A percentile compares a stretch with the other conserved stretches of the same genome.
phyloP scores from a whole-genome alignment of 73 alveolate species.

The Uronychia binucleata region DNA sequence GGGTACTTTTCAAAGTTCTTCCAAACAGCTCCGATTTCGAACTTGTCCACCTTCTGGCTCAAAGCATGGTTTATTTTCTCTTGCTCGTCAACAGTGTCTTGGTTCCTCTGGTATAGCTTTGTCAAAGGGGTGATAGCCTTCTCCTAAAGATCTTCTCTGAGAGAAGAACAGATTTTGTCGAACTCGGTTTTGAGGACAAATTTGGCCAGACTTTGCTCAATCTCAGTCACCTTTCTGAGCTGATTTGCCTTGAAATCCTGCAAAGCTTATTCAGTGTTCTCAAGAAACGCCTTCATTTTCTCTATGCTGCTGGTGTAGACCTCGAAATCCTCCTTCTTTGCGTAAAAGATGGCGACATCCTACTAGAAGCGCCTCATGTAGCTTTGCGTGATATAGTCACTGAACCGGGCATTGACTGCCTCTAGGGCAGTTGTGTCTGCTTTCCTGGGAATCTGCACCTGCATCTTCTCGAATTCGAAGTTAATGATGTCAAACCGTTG shows the following conservation, averaged over 20 bases:
- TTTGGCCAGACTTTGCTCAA: neutral
- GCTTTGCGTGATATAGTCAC: neutral
- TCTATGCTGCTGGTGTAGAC: neutral
- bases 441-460: neutral
- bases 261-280: neutral
- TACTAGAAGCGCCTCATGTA: neutral
- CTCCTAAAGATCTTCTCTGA: neutral
- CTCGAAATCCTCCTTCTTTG: neutral
- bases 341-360: neutral
- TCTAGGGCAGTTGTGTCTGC: neutral
- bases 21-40: neutral
- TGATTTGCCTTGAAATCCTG: neutral
- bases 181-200: neutral
- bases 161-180: neutral
- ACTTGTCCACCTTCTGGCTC: neutral
- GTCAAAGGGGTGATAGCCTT: neutral
- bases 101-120: neutral
- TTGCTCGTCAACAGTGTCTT: neutral
- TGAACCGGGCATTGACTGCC: neutral
- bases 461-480: neutral
- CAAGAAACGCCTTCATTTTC: neutral
- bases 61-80: neutral
- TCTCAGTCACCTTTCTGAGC: neutral
- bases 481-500: neutral
- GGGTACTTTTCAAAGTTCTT: neutral